Evolutionary conservation across 176 grass and related monocot species (phyloP), one percentile per base, ranked within the genome.

Genomic region (Melocanna baccifera): DNA sequence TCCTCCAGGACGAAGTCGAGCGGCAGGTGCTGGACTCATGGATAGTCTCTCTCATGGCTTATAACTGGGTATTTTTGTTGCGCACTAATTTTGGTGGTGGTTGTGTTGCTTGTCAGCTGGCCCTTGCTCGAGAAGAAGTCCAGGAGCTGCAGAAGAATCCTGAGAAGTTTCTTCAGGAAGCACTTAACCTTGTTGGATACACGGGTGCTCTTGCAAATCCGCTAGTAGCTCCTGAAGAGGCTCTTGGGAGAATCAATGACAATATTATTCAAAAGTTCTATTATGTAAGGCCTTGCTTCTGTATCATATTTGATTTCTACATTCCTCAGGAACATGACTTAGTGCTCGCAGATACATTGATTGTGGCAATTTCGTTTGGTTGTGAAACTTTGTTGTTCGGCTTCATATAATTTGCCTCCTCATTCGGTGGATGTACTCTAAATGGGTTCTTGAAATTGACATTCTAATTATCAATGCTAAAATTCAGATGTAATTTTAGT

Each of bases 171-270:
- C 85, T 98, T 46, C 85, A 87, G 45, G 96, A 98, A 83, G 69
- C 86, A 12, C 87, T 98, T 83, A 87, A 92, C 86, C 83, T 75
- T 90, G 87, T 80, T 83, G 93, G 87, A 30, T 98, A 83, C 62
- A 74, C 88, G 1, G 96, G 96, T 46, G 93, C 89, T 47, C 43
- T 95, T 30, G 92, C 87, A 18, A 95, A 95, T 71, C 91, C 91
- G 6, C 74, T 94, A 46, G 59, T 94, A 59, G 80, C 83, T n/a
- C 82, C 91, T n/a, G 83, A 92, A 52, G 41, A 72, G 61, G 88
- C 83, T 55, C 77, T 92, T 62, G 42, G 23, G 22, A 85, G 76
- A 53, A 90, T 93, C 39, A 84, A 89, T 58, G 73, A 12, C 5
- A 80, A 42, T 69, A 68, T 85, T 55, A 84, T 94, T 83, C 76